Evolutionary conservation across 305 asterid species (phyloP).

Genomic region (Fraxinus paxiana): DNA sequence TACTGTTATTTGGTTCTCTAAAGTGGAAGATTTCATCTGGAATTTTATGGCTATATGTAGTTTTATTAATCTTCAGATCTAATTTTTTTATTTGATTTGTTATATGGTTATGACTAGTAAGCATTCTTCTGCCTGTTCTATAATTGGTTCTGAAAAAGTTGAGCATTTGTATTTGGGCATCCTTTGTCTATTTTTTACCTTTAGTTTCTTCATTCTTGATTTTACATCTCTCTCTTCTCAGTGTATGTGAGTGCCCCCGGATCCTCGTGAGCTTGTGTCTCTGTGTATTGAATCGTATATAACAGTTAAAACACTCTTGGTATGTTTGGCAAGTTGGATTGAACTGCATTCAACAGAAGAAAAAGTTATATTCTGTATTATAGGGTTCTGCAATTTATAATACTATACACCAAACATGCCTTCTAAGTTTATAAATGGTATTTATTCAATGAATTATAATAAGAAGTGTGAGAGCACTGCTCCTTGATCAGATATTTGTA

Average conservation of each 20-base stretch:
- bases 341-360: neutral
- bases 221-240: neutral
- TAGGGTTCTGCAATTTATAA: neutral
- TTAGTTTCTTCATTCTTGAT: neutral
- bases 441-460: neutral
- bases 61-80: neutral
- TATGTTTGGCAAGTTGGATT: neutral
- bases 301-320: neutral
- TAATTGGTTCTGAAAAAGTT: neutral
- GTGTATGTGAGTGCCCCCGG: neutral
- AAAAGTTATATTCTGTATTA: neutral
- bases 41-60: neutral
- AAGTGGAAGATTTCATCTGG: neutral
- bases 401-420: neutral
- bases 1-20: neutral
- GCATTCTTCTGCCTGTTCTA: neutral
- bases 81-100: neutral
- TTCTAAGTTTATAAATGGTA: neutral
- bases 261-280: neutral
- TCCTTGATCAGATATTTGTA: neutral
- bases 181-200: neutral
- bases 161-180: neutral
- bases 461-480: neutral
- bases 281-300: neutral
- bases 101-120: neutral